Percentiles rank a stretch among this genome's conserved stretches.
Evolutionary conservation across 495 filamentous ascomycete species (phyloP).

Genomic region (Collariella sp.): DNA sequence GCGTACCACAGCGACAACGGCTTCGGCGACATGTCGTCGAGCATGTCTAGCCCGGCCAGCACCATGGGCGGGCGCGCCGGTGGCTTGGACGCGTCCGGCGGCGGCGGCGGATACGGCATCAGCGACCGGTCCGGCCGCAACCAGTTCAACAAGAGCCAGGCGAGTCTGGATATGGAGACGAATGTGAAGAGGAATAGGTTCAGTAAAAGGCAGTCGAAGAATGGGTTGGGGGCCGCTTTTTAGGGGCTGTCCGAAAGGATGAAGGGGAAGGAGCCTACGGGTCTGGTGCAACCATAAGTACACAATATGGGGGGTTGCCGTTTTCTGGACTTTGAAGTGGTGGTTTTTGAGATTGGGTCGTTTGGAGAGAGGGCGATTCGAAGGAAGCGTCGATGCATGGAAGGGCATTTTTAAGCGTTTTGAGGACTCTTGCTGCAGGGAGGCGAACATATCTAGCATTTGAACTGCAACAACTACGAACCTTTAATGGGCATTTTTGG

Average conservation of each 20-base stretch:
- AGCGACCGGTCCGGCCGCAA: constrained; percentile 44
- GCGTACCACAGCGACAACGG: constrained; percentile 62
- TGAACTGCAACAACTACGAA: constrained; percentile 7
- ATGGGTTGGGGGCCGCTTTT: constrained; percentile 61
- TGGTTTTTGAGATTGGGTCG: background rate
- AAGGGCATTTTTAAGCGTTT: background rate
- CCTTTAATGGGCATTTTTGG: constrained; percentile 21
- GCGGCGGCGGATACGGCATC: constrained; percentile 29
- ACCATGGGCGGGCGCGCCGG: constrained; percentile 52
- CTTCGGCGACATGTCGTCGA: constrained; percentile 63
- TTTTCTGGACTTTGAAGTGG: too few relatives aligned
- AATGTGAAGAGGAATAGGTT: constrained; percentile 62
- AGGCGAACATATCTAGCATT: constrained; percentile 5
- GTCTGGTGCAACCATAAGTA: background rate
- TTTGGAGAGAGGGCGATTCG: background rate
- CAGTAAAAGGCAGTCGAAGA: constrained; percentile 83
- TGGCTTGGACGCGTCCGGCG: constrained; percentile 15
- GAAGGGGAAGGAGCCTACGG: background rate
- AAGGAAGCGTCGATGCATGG: background rate
- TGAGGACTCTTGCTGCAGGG: background rate
- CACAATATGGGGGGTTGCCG: background rate
- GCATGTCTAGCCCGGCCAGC: constrained; percentile 65
- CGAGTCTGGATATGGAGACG: constrained; percentile 44
- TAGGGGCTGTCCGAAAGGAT: background rate
- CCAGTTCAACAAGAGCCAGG: constrained; percentile 47